These are phyloP conservation scores for Fragilariopsis cylindrus DNA, from an alignment of 108 stramenopile genomes.

Conservation along the genomic window DNA sequence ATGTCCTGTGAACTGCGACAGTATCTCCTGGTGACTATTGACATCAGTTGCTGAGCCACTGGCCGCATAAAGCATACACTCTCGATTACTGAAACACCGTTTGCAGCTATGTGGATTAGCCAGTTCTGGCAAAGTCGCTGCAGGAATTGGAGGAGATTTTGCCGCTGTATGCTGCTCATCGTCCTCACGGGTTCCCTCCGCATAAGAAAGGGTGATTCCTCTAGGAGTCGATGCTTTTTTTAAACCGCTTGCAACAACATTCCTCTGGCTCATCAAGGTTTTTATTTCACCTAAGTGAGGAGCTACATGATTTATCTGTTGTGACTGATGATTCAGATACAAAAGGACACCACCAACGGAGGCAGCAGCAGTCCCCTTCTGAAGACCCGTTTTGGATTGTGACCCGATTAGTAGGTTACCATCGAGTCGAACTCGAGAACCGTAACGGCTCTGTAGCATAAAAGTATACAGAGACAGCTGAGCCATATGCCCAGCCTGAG, in stretches of 20 bases:
- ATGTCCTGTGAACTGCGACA: conserved; percentile 72
- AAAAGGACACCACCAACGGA: conserved; percentile 67
- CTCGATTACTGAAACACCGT: conserved; percentile 71
- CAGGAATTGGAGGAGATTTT: conserved; percentile 19
- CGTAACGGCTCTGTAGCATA: conserved; percentile 72
- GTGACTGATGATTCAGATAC: conserved; percentile 72
- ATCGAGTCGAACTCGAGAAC: conserved; percentile 17
- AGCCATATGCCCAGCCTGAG: conserved; percentile 70
- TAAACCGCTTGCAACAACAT: conserved; percentile 63
- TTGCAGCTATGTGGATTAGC: conserved; percentile 52
- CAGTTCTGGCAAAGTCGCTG: conserved; percentile 61
- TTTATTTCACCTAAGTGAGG: conserved; percentile 68
- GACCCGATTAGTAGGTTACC: neutral
- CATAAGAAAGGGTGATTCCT: conserved; percentile 59
- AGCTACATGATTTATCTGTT: conserved; percentile 56
- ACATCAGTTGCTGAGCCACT: conserved; percentile 30
- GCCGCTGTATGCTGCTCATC: conserved; percentile 5
- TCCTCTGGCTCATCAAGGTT: conserved; percentile 75
- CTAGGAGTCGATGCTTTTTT: conserved; percentile 58
- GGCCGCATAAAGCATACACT: conserved; percentile 89
- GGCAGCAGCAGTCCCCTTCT: conserved; percentile 20
- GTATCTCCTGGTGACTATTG: conserved; percentile 47
- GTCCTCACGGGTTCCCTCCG: conserved; percentile 34
- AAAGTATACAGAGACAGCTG: conserved; percentile 86
- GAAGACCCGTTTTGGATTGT: neutral